Percentiles rank a stretch among this genome's conserved stretches.
Conservation (phyloP, 1,139 yeast genomes). For the Taphrina populina region DNA sequence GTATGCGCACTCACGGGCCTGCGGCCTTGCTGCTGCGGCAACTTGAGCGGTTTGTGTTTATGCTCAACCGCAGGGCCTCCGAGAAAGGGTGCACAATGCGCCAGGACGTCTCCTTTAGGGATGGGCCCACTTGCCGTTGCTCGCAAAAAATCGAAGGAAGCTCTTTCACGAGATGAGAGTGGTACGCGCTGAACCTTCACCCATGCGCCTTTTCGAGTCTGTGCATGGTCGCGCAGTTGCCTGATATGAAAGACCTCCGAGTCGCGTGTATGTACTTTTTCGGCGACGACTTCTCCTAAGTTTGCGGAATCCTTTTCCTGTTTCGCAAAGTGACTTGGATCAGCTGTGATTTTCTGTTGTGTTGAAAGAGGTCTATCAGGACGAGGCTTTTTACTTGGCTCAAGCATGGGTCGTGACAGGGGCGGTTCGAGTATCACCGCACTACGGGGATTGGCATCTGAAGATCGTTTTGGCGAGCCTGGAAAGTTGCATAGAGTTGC, state of each 20-base stretch:
- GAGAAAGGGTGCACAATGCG: background rate
- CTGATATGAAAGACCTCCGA: background rate
- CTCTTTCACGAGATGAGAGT: conserved; percentile 1
- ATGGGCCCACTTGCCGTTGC: conserved; percentile 1
- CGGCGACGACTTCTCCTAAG: no score
- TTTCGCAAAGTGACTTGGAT: no score
- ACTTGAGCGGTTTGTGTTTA: conserved; percentile 3
- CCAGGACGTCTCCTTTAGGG: conserved; percentile 5
- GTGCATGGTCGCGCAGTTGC: background rate
- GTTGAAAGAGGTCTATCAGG: no score
- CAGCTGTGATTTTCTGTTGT: no score
- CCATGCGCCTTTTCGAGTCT: background rate
- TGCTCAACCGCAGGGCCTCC: background rate
- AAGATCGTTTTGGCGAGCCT: no score
- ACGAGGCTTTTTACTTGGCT: no score
- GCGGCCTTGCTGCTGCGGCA: background rate
- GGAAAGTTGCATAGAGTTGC: no score
- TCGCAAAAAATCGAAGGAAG: conserved; percentile 4
- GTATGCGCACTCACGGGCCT: background rate
- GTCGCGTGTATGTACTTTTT: background rate
- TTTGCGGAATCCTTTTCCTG: no score
- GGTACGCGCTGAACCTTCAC: background rate
- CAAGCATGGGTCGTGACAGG: no score
- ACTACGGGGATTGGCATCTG: no score
- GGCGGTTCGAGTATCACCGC: no score